Evolutionary conservation across 495 filamentous ascomycete species (phyloP).

Genomic region (Aspergillus baeticus): DNA sequence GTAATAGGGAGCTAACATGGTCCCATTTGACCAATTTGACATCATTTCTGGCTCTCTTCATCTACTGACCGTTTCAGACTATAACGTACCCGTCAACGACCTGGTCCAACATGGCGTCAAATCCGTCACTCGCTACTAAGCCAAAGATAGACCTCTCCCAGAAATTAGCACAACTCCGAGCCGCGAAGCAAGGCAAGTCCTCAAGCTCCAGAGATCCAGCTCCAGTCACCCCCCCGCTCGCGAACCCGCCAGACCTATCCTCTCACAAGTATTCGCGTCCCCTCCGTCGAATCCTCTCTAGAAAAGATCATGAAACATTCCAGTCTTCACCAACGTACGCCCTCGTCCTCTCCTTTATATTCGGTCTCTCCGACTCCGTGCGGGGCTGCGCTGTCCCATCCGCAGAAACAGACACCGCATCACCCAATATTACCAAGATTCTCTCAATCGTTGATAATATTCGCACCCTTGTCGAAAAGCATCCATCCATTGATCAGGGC

Average conservation of each 20-base stretch:
- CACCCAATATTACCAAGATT: slow-evolving; percentile 60
- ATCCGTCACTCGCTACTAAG: slow-evolving; percentile 18
- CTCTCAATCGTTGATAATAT: slow-evolving; percentile 68
- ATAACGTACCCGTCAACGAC: no score
- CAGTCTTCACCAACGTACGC: slow-evolving; percentile 72
- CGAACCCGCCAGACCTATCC: slow-evolving; percentile 65
- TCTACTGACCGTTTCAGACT: no score
- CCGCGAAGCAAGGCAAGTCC: slow-evolving; percentile 52
- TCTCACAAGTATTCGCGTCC: slow-evolving; percentile 64
- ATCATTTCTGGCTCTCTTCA: no score
- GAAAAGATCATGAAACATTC: slow-evolving; percentile 78
- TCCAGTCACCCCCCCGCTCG: slow-evolving; percentile 69
- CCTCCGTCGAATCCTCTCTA: slow-evolving; percentile 73
- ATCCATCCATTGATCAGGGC: slow-evolving; percentile 79
- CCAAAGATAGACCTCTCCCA: slow-evolving; percentile 58
- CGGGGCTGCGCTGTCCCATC: slow-evolving; percentile 71
- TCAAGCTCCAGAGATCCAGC: slow-evolving; percentile 60
- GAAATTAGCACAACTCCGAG: slow-evolving; percentile 66
- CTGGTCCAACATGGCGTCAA: slow-evolving; percentile 35
- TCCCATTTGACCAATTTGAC: no score
- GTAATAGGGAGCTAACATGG: not conserved
- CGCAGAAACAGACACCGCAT: slow-evolving; percentile 43
- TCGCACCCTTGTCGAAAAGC: slow-evolving; percentile 57
- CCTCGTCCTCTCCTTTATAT: slow-evolving; percentile 80
- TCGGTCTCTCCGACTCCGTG: slow-evolving; percentile 79